Percentiles rank a stretch among this genome's conserved stretches.
phyloP scores from a whole-genome alignment of 2,329 filamentous ascomycete species.

The Acephala macrosclerotiorum region DNA sequence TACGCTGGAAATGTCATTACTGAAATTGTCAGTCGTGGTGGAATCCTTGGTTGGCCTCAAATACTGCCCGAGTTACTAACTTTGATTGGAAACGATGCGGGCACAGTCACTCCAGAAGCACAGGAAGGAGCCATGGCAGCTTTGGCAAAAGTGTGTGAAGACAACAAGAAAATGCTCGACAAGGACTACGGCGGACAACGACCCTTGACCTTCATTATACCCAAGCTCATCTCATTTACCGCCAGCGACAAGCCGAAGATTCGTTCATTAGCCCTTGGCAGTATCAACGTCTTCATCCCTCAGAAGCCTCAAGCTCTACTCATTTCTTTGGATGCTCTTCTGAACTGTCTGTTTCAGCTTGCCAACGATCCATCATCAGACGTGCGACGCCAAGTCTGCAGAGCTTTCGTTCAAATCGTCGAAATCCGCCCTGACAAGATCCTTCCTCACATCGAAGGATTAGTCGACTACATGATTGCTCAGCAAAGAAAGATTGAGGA shows the following conservation, averaged over 20 bases:
- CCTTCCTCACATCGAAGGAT: conserved; percentile 81
- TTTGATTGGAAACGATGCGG: conserved; percentile 76
- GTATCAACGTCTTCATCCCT: conserved; percentile 91
- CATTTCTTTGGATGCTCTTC: conserved; percentile 79
- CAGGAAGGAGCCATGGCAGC: conserved; percentile 96
- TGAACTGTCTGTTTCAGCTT: conserved; percentile 83
- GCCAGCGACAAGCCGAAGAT: conserved; percentile 79
- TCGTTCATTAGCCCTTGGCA: conserved; percentile 78
- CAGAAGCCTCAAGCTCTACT: conserved; percentile 84
- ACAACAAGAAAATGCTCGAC: conserved; percentile 87
- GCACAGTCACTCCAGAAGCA: conserved; percentile 71
- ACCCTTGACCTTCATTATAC: conserved; percentile 86
- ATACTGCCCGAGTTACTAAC: conserved; percentile 83
- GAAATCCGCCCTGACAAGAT: conserved; percentile 92
- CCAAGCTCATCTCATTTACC: conserved; percentile 88
- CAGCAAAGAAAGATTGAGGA: conserved; percentile 86
- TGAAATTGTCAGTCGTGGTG: conserved; percentile 84
- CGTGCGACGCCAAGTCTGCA: conserved; percentile 91
- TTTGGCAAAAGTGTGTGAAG: conserved; percentile 94
- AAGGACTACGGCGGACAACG: conserved; percentile 88
- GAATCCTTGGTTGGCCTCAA: conserved; percentile 90
- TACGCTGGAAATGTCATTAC: conserved; percentile 94
- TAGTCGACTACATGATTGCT: conserved; percentile 91
- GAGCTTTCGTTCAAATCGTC: conserved; percentile 90
- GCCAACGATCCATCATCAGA: conserved; percentile 80